A percentile compares a stretch with the other conserved stretches of the same genome.
Conservation (phyloP, 2,329 filamentous ascomycete genomes). For the Didymella pinodella region DNA sequence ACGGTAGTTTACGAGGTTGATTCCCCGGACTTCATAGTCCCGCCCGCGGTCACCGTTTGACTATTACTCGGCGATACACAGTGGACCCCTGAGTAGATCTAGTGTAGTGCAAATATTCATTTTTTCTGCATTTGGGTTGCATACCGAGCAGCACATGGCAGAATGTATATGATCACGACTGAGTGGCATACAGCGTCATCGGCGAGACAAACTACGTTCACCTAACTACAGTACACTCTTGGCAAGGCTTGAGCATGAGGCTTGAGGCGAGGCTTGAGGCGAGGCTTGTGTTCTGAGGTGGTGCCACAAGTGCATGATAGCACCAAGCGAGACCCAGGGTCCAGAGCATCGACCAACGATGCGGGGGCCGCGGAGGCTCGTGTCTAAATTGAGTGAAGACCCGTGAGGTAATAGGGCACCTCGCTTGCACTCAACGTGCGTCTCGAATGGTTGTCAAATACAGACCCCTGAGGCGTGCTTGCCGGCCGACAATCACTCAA, state of each 20-base stretch:
- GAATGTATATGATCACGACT: not conserved
- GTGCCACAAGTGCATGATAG: not conserved
- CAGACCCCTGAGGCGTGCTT: not conserved
- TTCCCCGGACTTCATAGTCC: not conserved
- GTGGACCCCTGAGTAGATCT: not conserved
- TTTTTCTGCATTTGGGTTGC: not conserved
- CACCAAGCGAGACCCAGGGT: not conserved
- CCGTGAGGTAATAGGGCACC: not conserved
- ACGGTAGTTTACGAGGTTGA: not conserved
- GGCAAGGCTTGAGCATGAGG: not conserved
- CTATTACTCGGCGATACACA: not conserved
- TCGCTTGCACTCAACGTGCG: not conserved
- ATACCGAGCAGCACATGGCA: not conserved
- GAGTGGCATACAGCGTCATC: not conserved
- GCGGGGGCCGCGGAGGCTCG: not conserved
- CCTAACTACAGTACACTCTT: not conserved
- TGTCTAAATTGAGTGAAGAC: not conserved
- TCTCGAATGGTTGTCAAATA: not conserved
- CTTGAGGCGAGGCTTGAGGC: not conserved
- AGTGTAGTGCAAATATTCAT: not conserved
- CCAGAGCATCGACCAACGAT: not conserved
- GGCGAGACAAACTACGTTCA: not conserved
- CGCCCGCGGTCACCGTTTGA: not conserved
- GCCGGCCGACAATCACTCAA: not conserved
- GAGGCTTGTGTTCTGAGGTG: not conserved